These are phyloP conservation scores for Blastosporella zonata DNA, from an alignment of 1,284 basidiomycete species.

Conservation along the genomic window DNA sequence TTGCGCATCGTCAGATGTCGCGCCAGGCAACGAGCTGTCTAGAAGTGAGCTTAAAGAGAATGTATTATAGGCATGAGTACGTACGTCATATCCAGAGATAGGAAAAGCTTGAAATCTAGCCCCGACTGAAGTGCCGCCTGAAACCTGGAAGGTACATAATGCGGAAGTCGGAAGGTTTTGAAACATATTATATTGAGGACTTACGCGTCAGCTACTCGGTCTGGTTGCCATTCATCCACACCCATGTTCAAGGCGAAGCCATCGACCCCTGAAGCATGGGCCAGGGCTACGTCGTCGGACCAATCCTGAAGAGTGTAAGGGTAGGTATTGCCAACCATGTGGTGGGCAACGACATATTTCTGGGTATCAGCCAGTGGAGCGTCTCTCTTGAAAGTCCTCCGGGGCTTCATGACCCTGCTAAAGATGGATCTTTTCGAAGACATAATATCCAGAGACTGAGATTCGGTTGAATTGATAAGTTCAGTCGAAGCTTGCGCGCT, in stretches of 20 bases:
- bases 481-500: neutral
- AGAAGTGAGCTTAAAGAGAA: constrained; percentile 2
- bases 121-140: constrained; percentile 53
- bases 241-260: constrained; percentile 71
- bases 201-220: constrained; percentile 64
- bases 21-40: constrained; percentile 57
- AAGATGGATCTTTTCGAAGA: neutral
- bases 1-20: constrained; percentile 47
- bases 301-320: constrained; percentile 61
- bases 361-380: constrained; percentile 11
- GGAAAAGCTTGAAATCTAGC: constrained; percentile 71
- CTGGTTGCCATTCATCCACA: constrained; percentile 61
- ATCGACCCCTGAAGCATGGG: constrained; percentile 59
- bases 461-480: neutral
- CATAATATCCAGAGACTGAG: neutral
- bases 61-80: constrained; percentile 20
- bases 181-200: constrained; percentile 31
- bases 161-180: neutral
- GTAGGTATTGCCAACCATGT: constrained; percentile 68
- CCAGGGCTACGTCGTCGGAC: constrained; percentile 51
- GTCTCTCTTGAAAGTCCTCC: constrained; percentile 7
- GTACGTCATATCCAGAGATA: constrained; percentile 79
- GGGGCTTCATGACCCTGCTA: neutral
- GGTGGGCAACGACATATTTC: constrained; percentile 63
- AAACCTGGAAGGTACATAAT: constrained; percentile 34